Evolutionary conservation across 208 protist species (phyloP), one percentile per base, ranked within the genome.

Genomic region (Novymonas esmeraldas): DNA sequence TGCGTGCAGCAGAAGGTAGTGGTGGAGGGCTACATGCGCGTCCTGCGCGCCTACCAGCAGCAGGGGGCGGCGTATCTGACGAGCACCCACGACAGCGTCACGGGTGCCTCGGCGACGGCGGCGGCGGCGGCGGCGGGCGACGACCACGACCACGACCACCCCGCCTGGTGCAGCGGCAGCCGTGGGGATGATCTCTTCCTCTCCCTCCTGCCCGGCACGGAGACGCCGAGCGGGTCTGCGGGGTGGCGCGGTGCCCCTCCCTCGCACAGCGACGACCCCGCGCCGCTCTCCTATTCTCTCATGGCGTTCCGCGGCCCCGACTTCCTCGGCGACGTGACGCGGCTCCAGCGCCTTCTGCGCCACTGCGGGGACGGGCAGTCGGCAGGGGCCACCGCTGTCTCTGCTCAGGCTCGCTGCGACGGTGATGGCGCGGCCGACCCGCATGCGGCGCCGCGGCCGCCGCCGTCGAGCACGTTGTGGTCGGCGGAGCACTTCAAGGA

Each of bases 21-120:
- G 16, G 60, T 89, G 29, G 90, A 95, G 61, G 90, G 90, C 22
- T 95, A 95, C 73, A 61, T 81, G 41, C 79, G 80, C 62, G 82
- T 84, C 29, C 60, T 95, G 52, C 73, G 84, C 11, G 70, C 70
- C 10, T 82, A 87, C 64, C 85, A 85, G 70, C 72, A 64, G 5
- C 58, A 70, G 7, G 60, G 58, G 13, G 61, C 42, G 6, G 48
- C 45, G 13, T 70, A 78, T 50, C 33, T 61, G 13, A 7, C 22
- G n/a, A 38, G 14, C 38, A 42, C 24, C 6, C 41, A 64, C 6
- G 52, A 71, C 31, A 36, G 58, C 29, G 55, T 60, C 10, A 31
- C 66, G 42, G 36, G 52, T 38, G 14, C 14, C 6, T 14, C 45
- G 16, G 20, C 45, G 26, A 48, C 29, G 41, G 2, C 62, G 4